Percentiles rank a stretch among this genome's conserved stretches.
These are phyloP conservation scores for Pleurotus sapidus DNA, from an alignment of 768 basidiomycete species.

Conservation along the genomic window DNA sequence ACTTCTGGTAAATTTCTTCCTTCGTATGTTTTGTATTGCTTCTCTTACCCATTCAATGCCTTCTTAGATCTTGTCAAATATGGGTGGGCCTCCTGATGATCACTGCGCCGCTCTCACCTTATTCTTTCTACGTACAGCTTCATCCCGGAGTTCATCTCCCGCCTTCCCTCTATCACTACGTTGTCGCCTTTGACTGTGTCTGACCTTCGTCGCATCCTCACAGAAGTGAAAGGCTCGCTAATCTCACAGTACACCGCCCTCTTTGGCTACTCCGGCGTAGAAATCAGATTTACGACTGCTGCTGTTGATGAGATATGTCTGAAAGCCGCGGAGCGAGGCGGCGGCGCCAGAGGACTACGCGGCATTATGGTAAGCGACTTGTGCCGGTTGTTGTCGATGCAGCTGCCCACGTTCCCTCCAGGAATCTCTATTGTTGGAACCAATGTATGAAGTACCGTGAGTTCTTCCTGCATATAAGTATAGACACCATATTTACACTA, in stretches of 20 bases:
- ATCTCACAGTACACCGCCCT: constrained; percentile 86
- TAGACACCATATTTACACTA: background rate
- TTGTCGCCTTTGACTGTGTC: constrained; percentile 73
- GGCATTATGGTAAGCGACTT: constrained; percentile 71
- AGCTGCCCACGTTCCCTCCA: constrained; percentile 22
- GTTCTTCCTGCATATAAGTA: constrained; percentile 26
- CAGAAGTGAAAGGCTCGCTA: constrained; percentile 89
- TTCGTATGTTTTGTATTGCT: background rate
- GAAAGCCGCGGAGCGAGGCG: constrained; percentile 76
- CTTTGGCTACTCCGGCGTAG: constrained; percentile 81
- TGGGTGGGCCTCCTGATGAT: constrained; percentile 42
- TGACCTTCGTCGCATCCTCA: constrained; percentile 87
- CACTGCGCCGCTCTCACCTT: background rate
- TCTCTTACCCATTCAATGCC: background rate
- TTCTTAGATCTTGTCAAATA: constrained; percentile 76
- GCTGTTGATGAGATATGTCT: constrained; percentile 82
- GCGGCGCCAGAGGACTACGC: constrained; percentile 86
- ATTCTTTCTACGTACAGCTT: constrained; percentile 45
- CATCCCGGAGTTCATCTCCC: constrained; percentile 94
- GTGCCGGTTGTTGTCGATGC: background rate
- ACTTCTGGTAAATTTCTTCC: constrained; percentile 49
- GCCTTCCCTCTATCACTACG: constrained; percentile 89
- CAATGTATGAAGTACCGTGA: constrained; percentile 93
- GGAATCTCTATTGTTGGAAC: constrained; percentile 80
- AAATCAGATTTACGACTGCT: constrained; percentile 80